Conservation (phyloP, 1,139 yeast genomes). For the Geotrichum candidum region DNA sequence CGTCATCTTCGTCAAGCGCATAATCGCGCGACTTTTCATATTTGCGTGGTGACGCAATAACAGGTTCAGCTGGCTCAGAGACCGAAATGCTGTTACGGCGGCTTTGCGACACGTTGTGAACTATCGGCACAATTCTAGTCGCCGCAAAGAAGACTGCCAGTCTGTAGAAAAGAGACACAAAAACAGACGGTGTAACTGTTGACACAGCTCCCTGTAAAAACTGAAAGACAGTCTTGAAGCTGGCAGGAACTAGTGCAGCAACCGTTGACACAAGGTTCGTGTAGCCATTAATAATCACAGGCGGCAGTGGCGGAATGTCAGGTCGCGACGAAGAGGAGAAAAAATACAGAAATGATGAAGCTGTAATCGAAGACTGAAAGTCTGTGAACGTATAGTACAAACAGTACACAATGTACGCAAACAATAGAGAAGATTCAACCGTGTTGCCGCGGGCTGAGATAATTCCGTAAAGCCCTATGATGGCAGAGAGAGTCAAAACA, state of each 20-base stretch:
- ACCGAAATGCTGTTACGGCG: constrained; percentile 2
- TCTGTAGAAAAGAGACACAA: constrained; percentile 76
- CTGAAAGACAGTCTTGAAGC: constrained; percentile 57
- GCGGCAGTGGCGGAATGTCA: constrained; percentile 35
- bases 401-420: constrained; percentile 88
- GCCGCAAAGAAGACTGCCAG: constrained; percentile 88
- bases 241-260: constrained; percentile 43
- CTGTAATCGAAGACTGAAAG: constrained; percentile 38
- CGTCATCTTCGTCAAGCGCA: background rate
- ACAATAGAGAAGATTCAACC: constrained; percentile 75
- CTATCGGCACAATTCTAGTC: constrained; percentile 76
- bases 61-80: background rate
- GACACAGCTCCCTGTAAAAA: constrained; percentile 63
- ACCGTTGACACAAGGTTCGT: constrained; percentile 40
- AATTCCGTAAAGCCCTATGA: constrained; percentile 78
- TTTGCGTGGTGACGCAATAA: background rate
- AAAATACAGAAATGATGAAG: constrained; percentile 27
- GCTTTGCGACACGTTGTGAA: constrained; percentile 20
- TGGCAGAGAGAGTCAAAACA: constrained; percentile 66
- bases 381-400: constrained; percentile 87
- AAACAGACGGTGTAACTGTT: constrained; percentile 74
- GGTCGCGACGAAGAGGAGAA: constrained; percentile 22
- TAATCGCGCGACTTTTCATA: background rate
- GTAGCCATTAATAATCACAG: constrained; percentile 35
- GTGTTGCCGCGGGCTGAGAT: constrained; percentile 80